Percentiles rank a stretch among this genome's conserved stretches.
Evolutionary conservation across 2,329 filamentous ascomycete genomes (phyloP).

Genomic region (Colletotrichum navitas): DNA sequence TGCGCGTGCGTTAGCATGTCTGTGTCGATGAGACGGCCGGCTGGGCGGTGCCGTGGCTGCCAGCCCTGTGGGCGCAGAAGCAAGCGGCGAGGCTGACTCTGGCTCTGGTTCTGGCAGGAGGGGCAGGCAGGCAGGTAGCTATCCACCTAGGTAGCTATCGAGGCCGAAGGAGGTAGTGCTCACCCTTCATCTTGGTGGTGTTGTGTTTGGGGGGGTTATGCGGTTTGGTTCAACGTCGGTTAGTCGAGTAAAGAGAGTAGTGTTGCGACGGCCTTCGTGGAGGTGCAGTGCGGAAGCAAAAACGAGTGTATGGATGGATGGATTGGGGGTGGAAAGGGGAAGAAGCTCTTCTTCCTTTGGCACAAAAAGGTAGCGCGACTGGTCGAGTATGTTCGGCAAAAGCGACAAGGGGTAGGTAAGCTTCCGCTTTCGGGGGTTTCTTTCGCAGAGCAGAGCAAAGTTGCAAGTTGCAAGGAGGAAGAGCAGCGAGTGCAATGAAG

Average conservation of each 20-base stretch:
- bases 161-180: background rate
- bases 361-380: background rate
- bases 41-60: background rate
- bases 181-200: conserved; percentile 42
- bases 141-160: too few relatives aligned
- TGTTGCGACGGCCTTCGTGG: conserved; percentile 20
- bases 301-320: conserved; percentile 30
- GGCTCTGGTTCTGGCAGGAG: background rate
- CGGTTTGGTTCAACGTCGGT: background rate
- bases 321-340: conserved; percentile 15
- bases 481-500: conserved; percentile 39
- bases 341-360: conserved; percentile 7
- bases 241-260: conserved; percentile 13
- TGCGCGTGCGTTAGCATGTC: conserved; percentile 27
- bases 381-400: background rate
- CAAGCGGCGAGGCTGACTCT: background rate
- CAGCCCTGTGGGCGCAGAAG: background rate
- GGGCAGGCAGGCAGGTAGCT: background rate
- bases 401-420: conserved; percentile 5
- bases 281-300: conserved; percentile 34
- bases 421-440: background rate
- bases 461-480: conserved; percentile 21
- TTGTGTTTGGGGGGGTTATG: conserved; percentile 16
- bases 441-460: conserved; percentile 1
- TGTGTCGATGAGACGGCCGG: background rate